These are phyloP conservation scores for Aureobasidium vineae DNA, from an alignment of 2,329 filamentous ascomycete species.

Conservation along the genomic window DNA sequence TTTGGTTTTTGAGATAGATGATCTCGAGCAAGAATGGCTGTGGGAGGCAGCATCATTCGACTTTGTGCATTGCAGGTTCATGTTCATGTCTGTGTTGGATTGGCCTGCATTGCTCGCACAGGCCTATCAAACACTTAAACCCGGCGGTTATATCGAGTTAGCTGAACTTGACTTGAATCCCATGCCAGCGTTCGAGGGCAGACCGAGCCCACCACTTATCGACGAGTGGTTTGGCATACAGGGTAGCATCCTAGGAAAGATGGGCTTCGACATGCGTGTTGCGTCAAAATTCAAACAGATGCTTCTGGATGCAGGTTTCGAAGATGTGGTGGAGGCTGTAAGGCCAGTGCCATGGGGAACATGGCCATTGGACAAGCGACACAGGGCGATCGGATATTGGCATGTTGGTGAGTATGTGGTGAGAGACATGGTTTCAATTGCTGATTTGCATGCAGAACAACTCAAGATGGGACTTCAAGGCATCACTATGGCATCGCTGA, in stretches of 20 bases:
- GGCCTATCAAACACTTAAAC: slow-evolving; percentile 36
- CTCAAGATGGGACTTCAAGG: slow-evolving; percentile 26
- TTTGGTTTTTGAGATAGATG: slow-evolving; percentile 36
- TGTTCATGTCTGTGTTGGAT: slow-evolving; percentile 34
- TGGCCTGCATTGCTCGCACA: slow-evolving; percentile 30
- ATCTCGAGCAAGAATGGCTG: slow-evolving; percentile 37
- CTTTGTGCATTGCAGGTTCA: slow-evolving; percentile 45
- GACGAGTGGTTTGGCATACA: slow-evolving; percentile 22
- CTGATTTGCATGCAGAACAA: slow-evolving; percentile 23
- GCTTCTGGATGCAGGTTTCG: slow-evolving; percentile 25
- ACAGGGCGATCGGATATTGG: slow-evolving; percentile 25
- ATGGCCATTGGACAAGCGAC: slow-evolving; percentile 22
- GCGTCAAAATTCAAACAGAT: slow-evolving; percentile 16
- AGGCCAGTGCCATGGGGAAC: slow-evolving; percentile 26
- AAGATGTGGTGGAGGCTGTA: slow-evolving; percentile 22
- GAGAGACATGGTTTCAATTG: neutral
- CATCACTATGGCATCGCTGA: slow-evolving; percentile 23
- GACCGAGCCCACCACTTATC: slow-evolving; percentile 30
- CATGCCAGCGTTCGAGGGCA: slow-evolving; percentile 38
- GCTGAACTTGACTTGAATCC: slow-evolving; percentile 38
- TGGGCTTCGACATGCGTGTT: slow-evolving; percentile 25
- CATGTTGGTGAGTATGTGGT: slow-evolving; percentile 23
- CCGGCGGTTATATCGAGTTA: slow-evolving; percentile 43
- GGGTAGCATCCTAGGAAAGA: slow-evolving; percentile 2
- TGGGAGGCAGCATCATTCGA: slow-evolving; percentile 39